Conservation (phyloP, 1,139 yeast species). For the Fermentozyma sake region DNA sequence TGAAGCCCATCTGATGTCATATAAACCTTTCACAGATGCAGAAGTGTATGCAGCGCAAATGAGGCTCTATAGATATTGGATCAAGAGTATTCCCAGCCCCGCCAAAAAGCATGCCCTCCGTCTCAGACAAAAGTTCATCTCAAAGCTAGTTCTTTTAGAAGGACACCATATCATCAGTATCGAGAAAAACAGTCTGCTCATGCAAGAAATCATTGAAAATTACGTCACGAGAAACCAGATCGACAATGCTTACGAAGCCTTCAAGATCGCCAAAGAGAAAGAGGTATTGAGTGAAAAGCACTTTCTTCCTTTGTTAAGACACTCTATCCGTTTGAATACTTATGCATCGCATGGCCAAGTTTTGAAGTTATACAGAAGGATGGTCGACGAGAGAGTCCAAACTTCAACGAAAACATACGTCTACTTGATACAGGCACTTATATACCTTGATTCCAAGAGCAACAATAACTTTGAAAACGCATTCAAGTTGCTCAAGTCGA, state of each 20-base stretch:
- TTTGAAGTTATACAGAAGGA: slow-evolving; percentile 33
- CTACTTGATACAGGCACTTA: slow-evolving; percentile 38
- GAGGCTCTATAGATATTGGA: slow-evolving; percentile 31
- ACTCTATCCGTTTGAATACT: slow-evolving; percentile 18
- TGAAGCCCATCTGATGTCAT: slow-evolving; percentile 26
- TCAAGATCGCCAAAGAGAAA: slow-evolving; percentile 12
- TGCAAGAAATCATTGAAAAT: slow-evolving; percentile 24
- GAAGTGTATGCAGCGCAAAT: slow-evolving; percentile 27
- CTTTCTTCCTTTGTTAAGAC: slow-evolving; percentile 27
- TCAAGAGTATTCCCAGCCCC: slow-evolving; percentile 6
- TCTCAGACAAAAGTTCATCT: slow-evolving; percentile 9
- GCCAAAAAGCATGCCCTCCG: slow-evolving; percentile 4
- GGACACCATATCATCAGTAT: slow-evolving; percentile 6
- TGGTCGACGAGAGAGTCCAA: slow-evolving; percentile 29
- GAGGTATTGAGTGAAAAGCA: slow-evolving; percentile 20
- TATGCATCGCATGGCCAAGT: slow-evolving; percentile 26
- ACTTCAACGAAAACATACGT: slow-evolving; percentile 36
- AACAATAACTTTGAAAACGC: slow-evolving; percentile 23
- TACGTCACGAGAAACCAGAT: slow-evolving; percentile 13
- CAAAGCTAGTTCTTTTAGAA: slow-evolving; percentile 5
- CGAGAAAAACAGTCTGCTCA: slow-evolving; percentile 12
- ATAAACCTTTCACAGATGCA: slow-evolving; percentile 27
- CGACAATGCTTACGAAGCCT: slow-evolving; percentile 13
- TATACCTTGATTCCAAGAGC: slow-evolving; percentile 30
- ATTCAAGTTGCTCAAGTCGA: slow-evolving; percentile 25